phyloP scores from a whole-genome alignment of 1,284 basidiomycete species.

The Golubevia pallescens region DNA sequence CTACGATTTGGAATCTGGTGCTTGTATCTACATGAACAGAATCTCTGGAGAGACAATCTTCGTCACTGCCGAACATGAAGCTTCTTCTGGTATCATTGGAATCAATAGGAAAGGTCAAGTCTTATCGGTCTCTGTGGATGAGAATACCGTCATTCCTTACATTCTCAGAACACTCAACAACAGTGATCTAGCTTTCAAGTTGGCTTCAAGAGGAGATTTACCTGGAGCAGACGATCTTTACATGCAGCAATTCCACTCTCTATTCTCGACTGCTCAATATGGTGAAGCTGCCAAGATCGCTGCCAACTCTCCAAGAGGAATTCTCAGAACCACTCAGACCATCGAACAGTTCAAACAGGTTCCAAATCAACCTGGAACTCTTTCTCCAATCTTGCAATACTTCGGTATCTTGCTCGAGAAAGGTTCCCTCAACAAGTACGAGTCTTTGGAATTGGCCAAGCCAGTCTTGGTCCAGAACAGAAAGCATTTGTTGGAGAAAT shows the following conservation, averaged over 20 bases:
- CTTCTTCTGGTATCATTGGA: conserved; percentile 92
- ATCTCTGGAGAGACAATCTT: conserved; percentile 99
- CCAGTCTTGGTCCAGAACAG: conserved; percentile 95
- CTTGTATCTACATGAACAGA: conserved; percentile 99
- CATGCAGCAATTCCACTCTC: conserved; percentile 89
- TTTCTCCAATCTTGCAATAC: conserved; percentile 97
- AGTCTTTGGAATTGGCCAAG: conserved; percentile 93
- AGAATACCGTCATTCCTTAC: conserved; percentile 93
- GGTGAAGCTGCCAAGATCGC: conserved; percentile 98
- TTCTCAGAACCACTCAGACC: conserved; percentile 90
- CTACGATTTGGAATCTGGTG: conserved; percentile 97
- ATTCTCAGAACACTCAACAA: conserved; percentile 93
- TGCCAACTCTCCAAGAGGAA: conserved; percentile 94
- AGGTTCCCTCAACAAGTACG: conserved; percentile 94
- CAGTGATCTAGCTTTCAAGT: conserved; percentile 96
- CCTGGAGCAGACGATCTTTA: conserved; percentile 98
- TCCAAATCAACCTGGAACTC: conserved; percentile 83
- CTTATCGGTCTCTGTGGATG: conserved; percentile 94
- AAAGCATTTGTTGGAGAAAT: conserved; percentile 97
- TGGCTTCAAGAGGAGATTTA: conserved; percentile 93
- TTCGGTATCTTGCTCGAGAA: conserved; percentile 98
- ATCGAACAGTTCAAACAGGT: conserved; percentile 98
- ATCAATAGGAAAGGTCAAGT: conserved; percentile 99
- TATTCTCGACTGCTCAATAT: conserved; percentile 89
- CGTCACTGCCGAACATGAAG: conserved; percentile 95